Base-by-base conservation (phyloP, 352 stramenopile species). In the Phytophthora aleatoria region DNA sequence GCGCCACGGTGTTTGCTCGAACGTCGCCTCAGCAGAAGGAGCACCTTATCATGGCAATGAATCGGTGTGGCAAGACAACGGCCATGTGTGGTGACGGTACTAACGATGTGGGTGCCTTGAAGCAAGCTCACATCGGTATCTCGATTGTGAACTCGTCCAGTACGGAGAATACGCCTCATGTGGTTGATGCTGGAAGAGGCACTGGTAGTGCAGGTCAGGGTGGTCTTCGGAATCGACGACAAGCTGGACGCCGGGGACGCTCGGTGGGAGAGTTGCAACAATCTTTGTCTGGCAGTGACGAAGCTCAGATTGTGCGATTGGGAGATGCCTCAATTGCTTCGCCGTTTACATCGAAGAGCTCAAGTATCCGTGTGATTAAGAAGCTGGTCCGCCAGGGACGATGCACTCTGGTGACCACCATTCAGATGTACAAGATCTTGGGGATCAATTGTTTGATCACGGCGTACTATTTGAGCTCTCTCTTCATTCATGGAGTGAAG, bases 291-390 rank as follows among this genome's bases (percentile, higher is more conserved):
- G 71, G 87, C 56, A 88, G 79, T 61, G 88, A 96, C 30, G 85
- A 94, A 59, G 83, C 96, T 55, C 85, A 97, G 9, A 97, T 99
- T 89, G 95, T 99, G 2, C 98, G 98, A 80, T 85, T 99, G 35
- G 98, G 98, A 10, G 97, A 99, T 77, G 98, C 98, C 12, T 99
- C 96, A 28, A 98, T 99, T 44, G 98, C 98, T n/a, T 99, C 97
- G 53, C 98, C 98, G 0, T 99, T 99, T 74, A 99, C 98, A 5
- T 98, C 95, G 31, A 81, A 94, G 83, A 82, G 98, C 74, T 87
- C 97, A 66, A 95, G 85, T 39, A 95, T 97, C 56, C 87, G 87
- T 69, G 83, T 85, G 13, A 92, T 89, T 47, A 95, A 99, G 30
- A 92, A 98, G 55, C 94, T 99, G 35, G 89, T 99, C 43, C 93